Evolutionary conservation across 2,329 filamentous ascomycete species (phyloP), one percentile per base, ranked within the genome.

Genomic region (Fusarium vanettenii): DNA sequence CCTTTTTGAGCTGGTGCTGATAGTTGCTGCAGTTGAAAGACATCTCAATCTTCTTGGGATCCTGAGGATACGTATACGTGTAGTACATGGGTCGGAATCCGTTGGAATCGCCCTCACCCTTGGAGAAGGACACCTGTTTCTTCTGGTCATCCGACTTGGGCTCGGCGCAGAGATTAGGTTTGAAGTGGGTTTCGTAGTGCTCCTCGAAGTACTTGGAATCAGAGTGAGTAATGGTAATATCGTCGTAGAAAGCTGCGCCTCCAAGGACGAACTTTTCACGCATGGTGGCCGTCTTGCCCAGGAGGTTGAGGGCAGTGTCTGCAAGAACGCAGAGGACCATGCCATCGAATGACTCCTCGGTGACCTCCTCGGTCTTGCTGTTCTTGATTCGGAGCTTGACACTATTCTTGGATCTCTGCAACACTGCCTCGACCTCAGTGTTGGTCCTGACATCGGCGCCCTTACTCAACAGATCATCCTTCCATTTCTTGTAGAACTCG

Each of bases 1-100:
- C 79, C 22, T 81, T 80, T 2, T 90, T 90, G 72, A 95, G 92
- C 79, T 94, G 92, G 52, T 91, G 87, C 80, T 95, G 92, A 82
- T 94, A 94, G 80, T 94, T 93, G 41, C 91, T 92, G 83, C 91
- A 93, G 81, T 95, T 92, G 82, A 94, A 95, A 66, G 89, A 92
- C 91, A 92, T 92, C 79, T 92, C 90, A 9, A 92, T 88, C 77
- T 90, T 89, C 3, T 84, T 87, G 1, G 86, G 85, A 74, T 92
- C 87, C 16, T 87, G 69, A 0, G 85, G 81, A 79, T 92, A 92
- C 62, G 86, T 88, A 65, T 91, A 89, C 74, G 90, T 92, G 78
- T 89, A 88, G 82, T 92, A 92, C 90, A 92, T 92, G 61, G 90
- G 90, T 60, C 87, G 85, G 84, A 90, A 92, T 22, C 87, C 87